These are phyloP conservation scores for Pythium aristosporum DNA, from an alignment of 352 stramenopile species.

Conservation along the genomic window DNA sequence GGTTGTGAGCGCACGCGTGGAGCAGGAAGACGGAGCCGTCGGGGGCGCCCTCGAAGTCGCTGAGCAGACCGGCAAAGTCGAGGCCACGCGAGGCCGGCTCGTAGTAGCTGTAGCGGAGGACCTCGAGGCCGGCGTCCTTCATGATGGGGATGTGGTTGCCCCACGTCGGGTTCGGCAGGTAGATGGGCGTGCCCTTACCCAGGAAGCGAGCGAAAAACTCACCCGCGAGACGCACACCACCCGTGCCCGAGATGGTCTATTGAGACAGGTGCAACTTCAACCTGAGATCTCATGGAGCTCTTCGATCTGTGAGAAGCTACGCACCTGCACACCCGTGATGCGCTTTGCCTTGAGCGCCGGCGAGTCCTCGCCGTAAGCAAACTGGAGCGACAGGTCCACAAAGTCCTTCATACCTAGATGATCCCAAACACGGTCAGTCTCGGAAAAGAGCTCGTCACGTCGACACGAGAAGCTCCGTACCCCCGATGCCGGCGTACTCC, in stretches of 20 bases:
- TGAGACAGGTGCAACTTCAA: slow-evolving; percentile 12
- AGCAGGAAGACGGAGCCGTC: slow-evolving; percentile 96
- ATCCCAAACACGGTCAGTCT: background rate
- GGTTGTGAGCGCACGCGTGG: slow-evolving; percentile 99
- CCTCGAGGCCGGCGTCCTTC: slow-evolving; percentile 82
- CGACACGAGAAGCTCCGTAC: background rate
- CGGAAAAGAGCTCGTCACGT: too few relatives aligned
- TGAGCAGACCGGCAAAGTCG: slow-evolving; percentile 94
- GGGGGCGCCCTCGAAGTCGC: slow-evolving; percentile 93
- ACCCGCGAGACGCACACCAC: slow-evolving; percentile 94
- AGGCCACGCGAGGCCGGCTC: slow-evolving; percentile 83
- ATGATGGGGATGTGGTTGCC: slow-evolving; percentile 98
- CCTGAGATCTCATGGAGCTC: background rate
- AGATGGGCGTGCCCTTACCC: slow-evolving; percentile 90
- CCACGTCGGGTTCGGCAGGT: slow-evolving; percentile 99
- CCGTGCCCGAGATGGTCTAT: slow-evolving; percentile 98
- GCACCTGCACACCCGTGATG: slow-evolving; percentile 92
- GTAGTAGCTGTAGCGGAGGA: slow-evolving; percentile 86
- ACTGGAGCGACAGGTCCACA: slow-evolving; percentile 93
- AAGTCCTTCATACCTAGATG: slow-evolving; percentile 91
- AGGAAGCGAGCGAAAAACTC: slow-evolving; percentile 94
- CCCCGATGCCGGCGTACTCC: slow-evolving; percentile 97
- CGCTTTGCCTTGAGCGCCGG: slow-evolving; percentile 87
- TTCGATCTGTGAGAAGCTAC: background rate
- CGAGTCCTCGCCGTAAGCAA: slow-evolving; percentile 97